Evolutionary conservation across 495 filamentous ascomycete species (phyloP).

Genomic region (Opeltia flavorubescens): DNA sequence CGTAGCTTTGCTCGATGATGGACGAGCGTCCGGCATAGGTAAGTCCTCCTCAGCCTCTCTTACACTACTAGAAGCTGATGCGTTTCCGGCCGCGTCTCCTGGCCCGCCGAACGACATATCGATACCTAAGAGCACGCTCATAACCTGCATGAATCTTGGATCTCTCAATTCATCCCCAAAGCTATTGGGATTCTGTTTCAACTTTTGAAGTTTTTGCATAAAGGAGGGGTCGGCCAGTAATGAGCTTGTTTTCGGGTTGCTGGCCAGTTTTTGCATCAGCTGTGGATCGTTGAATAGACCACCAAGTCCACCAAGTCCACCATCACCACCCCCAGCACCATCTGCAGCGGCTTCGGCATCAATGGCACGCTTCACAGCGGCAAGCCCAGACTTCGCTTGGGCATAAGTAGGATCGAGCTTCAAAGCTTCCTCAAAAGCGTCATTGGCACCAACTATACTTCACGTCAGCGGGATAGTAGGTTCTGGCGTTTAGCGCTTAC

Average conservation of each 20-base stretch:
- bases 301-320: conserved; percentile 60
- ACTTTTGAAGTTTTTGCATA: conserved; percentile 73
- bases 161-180: conserved; percentile 72
- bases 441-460: conserved; percentile 53
- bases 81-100: conserved; percentile 31
- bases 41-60: conserved; percentile 58
- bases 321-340: conserved; percentile 36
- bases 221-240: conserved; percentile 75
- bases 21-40: conserved; percentile 58
- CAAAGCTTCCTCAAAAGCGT: conserved; percentile 83
- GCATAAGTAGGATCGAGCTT: conserved; percentile 85
- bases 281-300: conserved; percentile 89
- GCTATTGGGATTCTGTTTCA: conserved; percentile 67
- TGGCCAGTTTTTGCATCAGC: conserved; percentile 76
- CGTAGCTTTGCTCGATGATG: conserved; percentile 32
- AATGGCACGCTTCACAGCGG: conserved; percentile 75
- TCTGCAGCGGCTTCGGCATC: conserved; percentile 58
- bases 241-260: conserved; percentile 81
- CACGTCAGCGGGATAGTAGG: conserved; percentile 6
- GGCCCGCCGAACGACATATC: conserved; percentile 74
- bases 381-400: conserved; percentile 78
- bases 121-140: conserved; percentile 85
- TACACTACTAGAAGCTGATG: conserved; percentile 23
- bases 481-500: conserved; percentile 24
- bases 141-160: conserved; percentile 82